A percentile compares a stretch with the other conserved stretches of the same genome.
These are phyloP conservation scores for Pleurotus tuoliensis DNA, from an alignment of 768 basidiomycete genomes.

Conservation along the genomic window DNA sequence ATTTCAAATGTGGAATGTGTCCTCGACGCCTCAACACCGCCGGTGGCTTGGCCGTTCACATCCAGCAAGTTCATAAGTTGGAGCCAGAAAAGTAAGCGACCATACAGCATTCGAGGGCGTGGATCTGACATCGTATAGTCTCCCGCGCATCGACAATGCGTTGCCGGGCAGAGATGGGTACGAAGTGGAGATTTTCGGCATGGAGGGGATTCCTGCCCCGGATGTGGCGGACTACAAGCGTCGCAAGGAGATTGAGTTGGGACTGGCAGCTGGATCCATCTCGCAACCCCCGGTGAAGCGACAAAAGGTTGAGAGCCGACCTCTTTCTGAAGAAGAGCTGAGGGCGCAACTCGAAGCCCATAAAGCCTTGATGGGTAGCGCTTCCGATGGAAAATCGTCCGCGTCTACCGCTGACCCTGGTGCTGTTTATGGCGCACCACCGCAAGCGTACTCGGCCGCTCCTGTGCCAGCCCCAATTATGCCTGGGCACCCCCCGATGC, in stretches of 20 bases:
- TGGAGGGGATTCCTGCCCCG: slow-evolving; percentile 96
- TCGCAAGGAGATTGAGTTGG: slow-evolving; percentile 91
- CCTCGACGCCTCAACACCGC: slow-evolving; percentile 95
- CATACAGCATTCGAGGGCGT: neutral
- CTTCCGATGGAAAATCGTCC: slow-evolving; percentile 29
- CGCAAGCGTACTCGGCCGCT: slow-evolving; percentile 63
- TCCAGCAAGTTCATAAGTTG: slow-evolving; percentile 99
- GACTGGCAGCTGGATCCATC: slow-evolving; percentile 77
- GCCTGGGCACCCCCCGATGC: slow-evolving; percentile 23
- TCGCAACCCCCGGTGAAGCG: slow-evolving; percentile 79
- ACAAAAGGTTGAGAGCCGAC: slow-evolving; percentile 73
- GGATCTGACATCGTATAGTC: slow-evolving; percentile 28
- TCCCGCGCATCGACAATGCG: slow-evolving; percentile 93
- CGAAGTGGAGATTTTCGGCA: slow-evolving; percentile 98
- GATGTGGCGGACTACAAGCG: slow-evolving; percentile 96
- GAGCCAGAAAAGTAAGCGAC: slow-evolving; percentile 82
- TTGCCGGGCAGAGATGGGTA: slow-evolving; percentile 95
- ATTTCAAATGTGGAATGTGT: slow-evolving; percentile 97
- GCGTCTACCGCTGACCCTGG: slow-evolving; percentile 36
- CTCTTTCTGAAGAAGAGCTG: slow-evolving; percentile 80
- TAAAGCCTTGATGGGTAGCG: slow-evolving; percentile 82
- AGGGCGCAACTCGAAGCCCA: slow-evolving; percentile 84
- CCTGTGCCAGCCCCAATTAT: slow-evolving; percentile 29
- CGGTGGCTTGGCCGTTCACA: slow-evolving; percentile 95
- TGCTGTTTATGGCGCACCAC: slow-evolving; percentile 72